Evolutionary conservation across 768 basidiomycete genomes (phyloP), one percentile per base, ranked within the genome.

Genomic region (Serpula lacrymans): DNA sequence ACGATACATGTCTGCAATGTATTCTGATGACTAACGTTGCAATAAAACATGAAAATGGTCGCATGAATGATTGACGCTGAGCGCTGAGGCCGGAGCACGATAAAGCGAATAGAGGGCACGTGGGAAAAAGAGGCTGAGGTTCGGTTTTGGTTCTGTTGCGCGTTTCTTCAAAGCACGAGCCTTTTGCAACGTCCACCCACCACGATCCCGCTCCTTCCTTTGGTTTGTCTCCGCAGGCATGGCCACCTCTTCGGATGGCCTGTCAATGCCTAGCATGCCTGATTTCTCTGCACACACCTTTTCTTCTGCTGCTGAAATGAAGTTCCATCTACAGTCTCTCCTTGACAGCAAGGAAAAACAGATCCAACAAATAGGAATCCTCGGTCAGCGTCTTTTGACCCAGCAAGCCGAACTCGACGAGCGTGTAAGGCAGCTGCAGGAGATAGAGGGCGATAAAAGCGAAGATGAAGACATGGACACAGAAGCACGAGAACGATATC

Each of bases 341-440:
- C 78, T 98, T 51, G 89, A 91, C 66, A 75, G 70, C 59, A 97
- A 97, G 72, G 88, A 93, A 63, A 81, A 82, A 57, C 92, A 97
- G 62, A 83, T 97, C 24, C 83, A 90, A 48, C 86, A 90, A 49
- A 90, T 91, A 4, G 93, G 89, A 26, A 85, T 83, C 41, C 81
- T 98, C 58, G 94, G 95, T 37, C 92, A 96, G 66, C 86, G 89
- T 61, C 81, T 98, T 53, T 82, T 97, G 46, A 78, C 81, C 14
- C 95, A 98, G 70, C 91, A 91, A 65, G 84, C 89, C 67, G 89
- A 95, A 58, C 78, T 97, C 47, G 90, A 96, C 63, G 83, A 85
- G 57, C 78, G 89, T 37, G 89, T 97, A 45, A 72, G 78, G 31
- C 84, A 86, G 55, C 72, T 95, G 38, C 84, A 90, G 52, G 84